Base-by-base conservation (phyloP, 495 filamentous ascomycete genomes). In the Penicillium pulvis region DNA sequence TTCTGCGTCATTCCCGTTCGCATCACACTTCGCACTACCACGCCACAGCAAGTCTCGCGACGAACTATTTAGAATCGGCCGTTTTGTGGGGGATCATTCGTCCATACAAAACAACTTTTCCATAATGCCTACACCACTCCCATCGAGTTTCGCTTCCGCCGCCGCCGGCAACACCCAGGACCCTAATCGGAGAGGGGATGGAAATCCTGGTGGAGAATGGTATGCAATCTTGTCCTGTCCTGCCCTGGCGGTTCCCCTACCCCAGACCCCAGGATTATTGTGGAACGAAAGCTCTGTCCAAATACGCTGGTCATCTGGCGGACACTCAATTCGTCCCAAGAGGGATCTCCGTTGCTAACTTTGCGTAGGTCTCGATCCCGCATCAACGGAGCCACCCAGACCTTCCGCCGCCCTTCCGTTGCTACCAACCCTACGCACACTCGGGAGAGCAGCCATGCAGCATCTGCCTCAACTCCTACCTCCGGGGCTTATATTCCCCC, bases 91-190 rank as follows among this genome's bases (percentile, higher is more conserved):
- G 58, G 56, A 68, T 64, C 55, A 24, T 54, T 46, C 50, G 54
- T 68, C 62, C 43, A 55, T 59, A 53, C 57, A 46, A 26, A 63
- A 58, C 60, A 65, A 35, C 59, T 43, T 56, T 54, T 52, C 49
- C 71, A 79, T 66, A 69, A 92, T 92, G 89, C 83, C 88, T 75
- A 85, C 87, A 71, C 85, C 87, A 75, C 83, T 91, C 65, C 83
- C 88, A 60, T 91, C 89, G 59, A 91, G 87, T 83, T 92, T 92
- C 80, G 89, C 89, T 69, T 90, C 88, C 63, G 89, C 89, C 59
- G 89, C 89, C 62, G 88, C 89, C 63, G 88, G 88, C 70, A 88
- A 90, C 74, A 84, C 76, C 63, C 74, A 81, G 57, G 82, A 76
- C 68, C 76, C 80, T 54, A 77, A 72, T 65, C 71, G 77, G 63